phyloP scores from a whole-genome alignment of 371 early-diverging fungal genomes.

The Umbelopsis sp. region DNA sequence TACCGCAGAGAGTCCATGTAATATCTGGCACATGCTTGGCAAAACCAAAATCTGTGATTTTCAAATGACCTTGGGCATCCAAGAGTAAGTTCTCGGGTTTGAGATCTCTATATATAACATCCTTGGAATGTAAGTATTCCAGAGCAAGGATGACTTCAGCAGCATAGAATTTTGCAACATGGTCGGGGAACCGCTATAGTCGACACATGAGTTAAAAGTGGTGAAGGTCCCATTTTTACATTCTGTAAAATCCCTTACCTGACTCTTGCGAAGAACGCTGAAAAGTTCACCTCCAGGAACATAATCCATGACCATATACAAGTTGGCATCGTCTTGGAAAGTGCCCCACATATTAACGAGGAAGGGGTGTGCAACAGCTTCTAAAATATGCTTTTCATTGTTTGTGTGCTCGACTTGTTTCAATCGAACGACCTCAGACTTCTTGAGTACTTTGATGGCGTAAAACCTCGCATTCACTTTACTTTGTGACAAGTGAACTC shows the following conservation, averaged over 20 bases:
- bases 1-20: slow-evolving; percentile 98
- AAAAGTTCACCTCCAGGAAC: slow-evolving; percentile 96
- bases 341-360: slow-evolving; percentile 92
- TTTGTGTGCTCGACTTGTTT: slow-evolving; percentile 98
- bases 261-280: slow-evolving; percentile 71
- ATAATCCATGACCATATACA: slow-evolving; percentile 98
- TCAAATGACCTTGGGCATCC: slow-evolving; percentile 94
- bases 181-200: slow-evolving; percentile 80
- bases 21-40: slow-evolving; percentile 94
- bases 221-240: slow-evolving; percentile 2
- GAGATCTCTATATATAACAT: slow-evolving; percentile 94
- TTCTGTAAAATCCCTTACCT: slow-evolving; percentile 34
- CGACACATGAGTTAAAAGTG: slow-evolving; percentile 16
- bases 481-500: slow-evolving; percentile 91
- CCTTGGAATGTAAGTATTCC: slow-evolving; percentile 89
- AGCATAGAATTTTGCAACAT: slow-evolving; percentile 85
- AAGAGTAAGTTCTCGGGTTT: slow-evolving; percentile 95
- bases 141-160: slow-evolving; percentile 79
- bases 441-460: slow-evolving; percentile 96
- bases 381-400: slow-evolving; percentile 95
- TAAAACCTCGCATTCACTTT: slow-evolving; percentile 80
- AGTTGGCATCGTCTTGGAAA: slow-evolving; percentile 85
- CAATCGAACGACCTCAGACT: slow-evolving; percentile 90
- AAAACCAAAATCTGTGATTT: slow-evolving; percentile 99
- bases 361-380: slow-evolving; percentile 88